These are phyloP conservation scores for Mangifera indica DNA, from an alignment of 345 rosid species.

Conservation along the genomic window DNA sequence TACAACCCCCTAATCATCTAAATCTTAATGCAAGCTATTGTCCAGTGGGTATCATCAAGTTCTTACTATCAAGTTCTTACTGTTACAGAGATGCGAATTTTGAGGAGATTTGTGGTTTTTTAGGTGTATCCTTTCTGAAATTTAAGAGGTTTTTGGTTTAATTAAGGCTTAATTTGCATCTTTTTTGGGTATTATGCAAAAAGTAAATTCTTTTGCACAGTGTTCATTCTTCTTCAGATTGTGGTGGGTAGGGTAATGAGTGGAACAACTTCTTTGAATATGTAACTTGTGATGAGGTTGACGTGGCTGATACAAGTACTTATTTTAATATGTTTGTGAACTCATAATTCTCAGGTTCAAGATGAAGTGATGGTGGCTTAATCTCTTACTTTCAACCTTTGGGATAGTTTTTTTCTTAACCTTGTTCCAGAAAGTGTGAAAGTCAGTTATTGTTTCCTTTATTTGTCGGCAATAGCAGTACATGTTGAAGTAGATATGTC, in stretches of 20 bases:
- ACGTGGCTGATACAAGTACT: slow-evolving; percentile 13
- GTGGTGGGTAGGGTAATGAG: slow-evolving; percentile 1
- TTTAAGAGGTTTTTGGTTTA: background rate
- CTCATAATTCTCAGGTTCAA: background rate
- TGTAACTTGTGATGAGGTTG: slow-evolving; percentile 12
- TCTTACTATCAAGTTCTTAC: background rate
- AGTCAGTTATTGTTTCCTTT: background rate
- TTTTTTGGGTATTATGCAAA: background rate
- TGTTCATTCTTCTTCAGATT: slow-evolving; percentile 4
- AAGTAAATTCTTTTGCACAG: background rate
- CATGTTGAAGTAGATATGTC: background rate
- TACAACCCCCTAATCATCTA: background rate
- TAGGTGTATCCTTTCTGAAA: background rate
- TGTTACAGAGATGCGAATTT: slow-evolving; percentile 2
- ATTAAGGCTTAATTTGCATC: background rate
- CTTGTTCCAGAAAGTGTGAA: background rate
- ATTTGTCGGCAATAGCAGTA: background rate
- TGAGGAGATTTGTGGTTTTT: background rate
- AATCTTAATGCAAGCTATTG: background rate
- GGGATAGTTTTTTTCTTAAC: background rate
- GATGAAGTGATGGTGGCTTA: background rate
- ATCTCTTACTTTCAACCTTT: background rate
- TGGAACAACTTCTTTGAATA: slow-evolving; percentile 3
- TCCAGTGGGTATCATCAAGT: background rate
- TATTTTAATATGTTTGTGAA: background rate